Evolutionary conservation across 306 rosid species (phyloP).

Genomic region (Lagenaria siceraria): DNA sequence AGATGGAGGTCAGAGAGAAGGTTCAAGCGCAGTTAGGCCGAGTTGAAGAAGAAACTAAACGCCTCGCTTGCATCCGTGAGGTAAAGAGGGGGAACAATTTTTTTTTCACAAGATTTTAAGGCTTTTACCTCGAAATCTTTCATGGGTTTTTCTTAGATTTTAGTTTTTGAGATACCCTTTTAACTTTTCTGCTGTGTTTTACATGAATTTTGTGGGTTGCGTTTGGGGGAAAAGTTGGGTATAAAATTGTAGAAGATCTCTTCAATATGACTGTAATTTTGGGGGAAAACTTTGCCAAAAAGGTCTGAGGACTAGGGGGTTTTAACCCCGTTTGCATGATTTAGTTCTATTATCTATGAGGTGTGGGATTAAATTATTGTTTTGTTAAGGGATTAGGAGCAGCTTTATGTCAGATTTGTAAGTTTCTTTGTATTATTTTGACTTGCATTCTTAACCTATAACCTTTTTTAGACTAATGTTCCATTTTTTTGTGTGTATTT

Average conservation of each 20-base stretch:
- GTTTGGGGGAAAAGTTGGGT: background rate
- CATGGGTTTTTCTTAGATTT: background rate
- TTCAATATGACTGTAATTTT: background rate
- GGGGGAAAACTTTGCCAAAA: background rate
- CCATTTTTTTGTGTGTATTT: background rate
- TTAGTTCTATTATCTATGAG: background rate
- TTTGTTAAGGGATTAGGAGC: background rate
- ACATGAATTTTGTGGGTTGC: background rate
- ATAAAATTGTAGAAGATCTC: background rate
- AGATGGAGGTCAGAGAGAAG: conserved; percentile 83
- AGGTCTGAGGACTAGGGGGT: background rate
- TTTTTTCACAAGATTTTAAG: background rate
- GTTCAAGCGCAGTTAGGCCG: conserved; percentile 88
- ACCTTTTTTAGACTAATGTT: background rate
- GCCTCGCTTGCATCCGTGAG: conserved; percentile 87
- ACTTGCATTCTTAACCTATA: background rate
- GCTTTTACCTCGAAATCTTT: background rate
- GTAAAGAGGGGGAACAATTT: conserved; percentile 14
- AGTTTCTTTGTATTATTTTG: background rate
- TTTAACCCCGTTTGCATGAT: background rate
- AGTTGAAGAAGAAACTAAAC: conserved; percentile 93
- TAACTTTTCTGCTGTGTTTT: background rate
- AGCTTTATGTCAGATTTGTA: conserved; percentile 11
- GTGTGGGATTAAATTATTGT: background rate
- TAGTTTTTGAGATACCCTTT: background rate